Base-by-base conservation (phyloP, 129 eudicot species). In the Arctium minus region DNA sequence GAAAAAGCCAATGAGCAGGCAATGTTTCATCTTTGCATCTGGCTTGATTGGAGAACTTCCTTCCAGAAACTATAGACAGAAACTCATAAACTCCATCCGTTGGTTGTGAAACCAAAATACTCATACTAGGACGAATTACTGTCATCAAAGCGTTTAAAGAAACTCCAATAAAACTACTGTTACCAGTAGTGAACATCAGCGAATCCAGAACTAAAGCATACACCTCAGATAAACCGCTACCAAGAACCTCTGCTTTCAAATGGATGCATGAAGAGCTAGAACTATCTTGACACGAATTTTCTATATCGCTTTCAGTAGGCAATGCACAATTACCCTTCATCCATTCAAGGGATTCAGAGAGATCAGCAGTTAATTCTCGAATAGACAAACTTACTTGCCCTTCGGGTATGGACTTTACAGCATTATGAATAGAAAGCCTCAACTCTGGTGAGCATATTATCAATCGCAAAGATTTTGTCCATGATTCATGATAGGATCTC, bases 371-470 rank as follows among this genome's bases (percentile, higher is more conserved):
- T 76, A 96, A 84, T 29, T 80, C 85, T 60, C 86, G 86, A 77
- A 96, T 81, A 75, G 87, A 86, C 48, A 87, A 92, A 84, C 90
- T 86, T 50, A 84, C 96, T 85, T 96, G 98, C 76, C 99, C 99
- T 87, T 90, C 99, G 0, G 98, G 99, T 74, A 96, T 90, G 64
- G 91, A 81, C 79, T 86, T 90, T n/a, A 92, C 72, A 30, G 98
- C 98, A 80, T 88, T 85, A 80, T 86, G 85, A 82, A 93, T 81
- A 22, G 97, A 89, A 83, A 80, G 83, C 83, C 92, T 88, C 37
- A 96, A 96, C 73, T 90, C 90, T 46, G 76, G 89, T 68, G 98
- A 93, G 88, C 92, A 90, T 64, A 93, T 77, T 71, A 96, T 35
- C 79, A 65, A 31, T 79, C 89, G 80, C 81, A 89, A 76, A 73